Evolutionary conservation across 768 basidiomycete species (phyloP).

Genomic region (Nidula microcarpa): DNA sequence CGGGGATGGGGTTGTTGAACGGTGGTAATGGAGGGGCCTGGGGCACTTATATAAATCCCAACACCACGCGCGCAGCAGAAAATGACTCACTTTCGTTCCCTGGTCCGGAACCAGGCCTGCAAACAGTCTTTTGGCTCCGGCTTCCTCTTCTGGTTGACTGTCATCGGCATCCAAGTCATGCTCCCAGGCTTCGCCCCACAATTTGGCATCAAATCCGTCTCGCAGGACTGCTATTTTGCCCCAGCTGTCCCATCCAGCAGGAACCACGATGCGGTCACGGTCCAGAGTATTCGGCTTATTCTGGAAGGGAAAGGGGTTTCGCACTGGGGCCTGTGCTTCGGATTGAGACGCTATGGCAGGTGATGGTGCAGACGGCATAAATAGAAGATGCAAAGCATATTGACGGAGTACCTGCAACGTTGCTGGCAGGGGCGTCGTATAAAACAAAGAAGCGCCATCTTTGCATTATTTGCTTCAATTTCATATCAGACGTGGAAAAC

Average conservation of each 20-base stretch:
- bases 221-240: constrained; percentile 89
- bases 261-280: constrained; percentile 87
- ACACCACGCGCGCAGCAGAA: neutral
- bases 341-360: constrained; percentile 57
- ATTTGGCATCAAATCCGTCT: constrained; percentile 86
- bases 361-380: constrained; percentile 72
- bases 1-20: constrained; percentile 79
- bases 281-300: constrained; percentile 91
- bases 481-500: neutral
- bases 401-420: constrained; percentile 77
- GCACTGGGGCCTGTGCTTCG: constrained; percentile 62
- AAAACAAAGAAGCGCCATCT: constrained; percentile 94
- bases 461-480: neutral
- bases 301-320: constrained; percentile 83
- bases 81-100: constrained; percentile 58
- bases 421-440: constrained; percentile 78
- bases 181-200: constrained; percentile 81
- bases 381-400: constrained; percentile 80
- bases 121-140: constrained; percentile 71
- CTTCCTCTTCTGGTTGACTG: constrained; percentile 34
- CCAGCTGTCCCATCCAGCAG: constrained; percentile 98
- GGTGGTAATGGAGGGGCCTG: constrained; percentile 67
- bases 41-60: constrained; percentile 1
- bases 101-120: constrained; percentile 71
- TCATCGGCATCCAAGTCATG: constrained; percentile 55